Conservation (phyloP, 352 stramenopile species). For the Pseudoperonospora humuli region DNA sequence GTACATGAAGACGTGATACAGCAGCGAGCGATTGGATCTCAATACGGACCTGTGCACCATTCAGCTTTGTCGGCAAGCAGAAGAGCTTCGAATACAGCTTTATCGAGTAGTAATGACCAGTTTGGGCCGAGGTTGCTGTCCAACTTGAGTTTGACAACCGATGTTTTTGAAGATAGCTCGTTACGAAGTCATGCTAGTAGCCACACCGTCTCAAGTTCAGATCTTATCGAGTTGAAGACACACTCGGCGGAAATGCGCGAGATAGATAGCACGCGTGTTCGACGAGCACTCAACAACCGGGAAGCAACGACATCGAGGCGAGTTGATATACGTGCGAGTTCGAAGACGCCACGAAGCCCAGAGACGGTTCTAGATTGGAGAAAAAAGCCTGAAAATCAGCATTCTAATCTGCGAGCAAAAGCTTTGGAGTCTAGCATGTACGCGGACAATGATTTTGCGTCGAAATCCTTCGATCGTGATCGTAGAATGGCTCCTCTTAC, state of each 20-base stretch:
- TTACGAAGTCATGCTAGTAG: slow-evolving; percentile 1
- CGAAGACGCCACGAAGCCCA: slow-evolving; percentile 16
- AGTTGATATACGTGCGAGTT: slow-evolving; percentile 27
- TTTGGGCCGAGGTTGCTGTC: slow-evolving; percentile 27
- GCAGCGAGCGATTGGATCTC: slow-evolving; percentile 2
- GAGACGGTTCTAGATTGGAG: slow-evolving; percentile 16
- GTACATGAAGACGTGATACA: slow-evolving; percentile 10
- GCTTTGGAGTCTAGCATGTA: slow-evolving; percentile 20
- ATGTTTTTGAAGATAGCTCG: slow-evolving; percentile 19
- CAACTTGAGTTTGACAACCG: slow-evolving; percentile 17
- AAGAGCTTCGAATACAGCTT: neutral
- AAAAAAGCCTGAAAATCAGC: slow-evolving; percentile 14
- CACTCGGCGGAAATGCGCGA: slow-evolving; percentile 52
- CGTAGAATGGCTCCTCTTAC: slow-evolving; percentile 3
- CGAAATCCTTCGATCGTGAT: slow-evolving; percentile 11
- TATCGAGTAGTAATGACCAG: slow-evolving; percentile 17
- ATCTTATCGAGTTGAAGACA: slow-evolving; percentile 61
- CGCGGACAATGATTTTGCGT: slow-evolving; percentile 10
- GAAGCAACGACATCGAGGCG: slow-evolving; percentile 16
- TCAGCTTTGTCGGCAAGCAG: slow-evolving; percentile 5
- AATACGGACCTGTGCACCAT: slow-evolving; percentile 10
- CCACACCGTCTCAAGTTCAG: slow-evolving; percentile 31
- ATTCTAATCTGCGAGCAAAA: slow-evolving; percentile 14
- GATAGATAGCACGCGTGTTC: slow-evolving; percentile 10
- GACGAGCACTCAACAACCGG: slow-evolving; percentile 10